Evolutionary conservation across 1,139 yeast species (phyloP).

Genomic region (Suhomyces panamericanus): DNA sequence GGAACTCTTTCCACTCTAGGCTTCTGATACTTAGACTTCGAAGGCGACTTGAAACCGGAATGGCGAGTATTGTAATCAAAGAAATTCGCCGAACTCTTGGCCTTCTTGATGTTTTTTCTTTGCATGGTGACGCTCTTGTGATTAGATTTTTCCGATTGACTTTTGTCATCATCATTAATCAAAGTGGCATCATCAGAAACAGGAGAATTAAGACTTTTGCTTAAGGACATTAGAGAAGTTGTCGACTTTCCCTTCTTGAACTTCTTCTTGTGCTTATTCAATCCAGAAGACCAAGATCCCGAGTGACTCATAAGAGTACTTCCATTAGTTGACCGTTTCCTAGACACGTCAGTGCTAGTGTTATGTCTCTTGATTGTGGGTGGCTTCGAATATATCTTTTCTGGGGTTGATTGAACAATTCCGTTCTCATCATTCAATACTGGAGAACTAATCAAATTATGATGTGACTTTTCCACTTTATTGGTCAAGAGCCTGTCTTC

Average conservation of each 20-base stretch:
- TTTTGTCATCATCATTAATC: conserved; percentile 16
- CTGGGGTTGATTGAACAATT: conserved; percentile 6
- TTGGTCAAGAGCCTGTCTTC: conserved; percentile 1
- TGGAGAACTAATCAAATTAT: conserved; percentile 30
- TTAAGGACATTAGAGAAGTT: conserved; percentile 28
- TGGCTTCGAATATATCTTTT: neutral
- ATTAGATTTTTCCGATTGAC: neutral
- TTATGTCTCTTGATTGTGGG: conserved; percentile 17
- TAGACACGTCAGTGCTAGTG: conserved; percentile 6
- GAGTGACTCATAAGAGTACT: conserved; percentile 6
- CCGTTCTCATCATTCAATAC: conserved; percentile 17
- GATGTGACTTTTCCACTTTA: conserved; percentile 5
- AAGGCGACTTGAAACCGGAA: conserved; percentile 6
- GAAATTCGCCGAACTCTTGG: conserved; percentile 40
- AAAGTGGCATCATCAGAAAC: conserved; percentile 14
- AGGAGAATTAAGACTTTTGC: neutral
- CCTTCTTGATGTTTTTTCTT: conserved; percentile 27
- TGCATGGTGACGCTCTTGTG: neutral
- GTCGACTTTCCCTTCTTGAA: conserved; percentile 30
- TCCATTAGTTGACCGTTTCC: conserved; percentile 6
- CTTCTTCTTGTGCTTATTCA: conserved; percentile 8
- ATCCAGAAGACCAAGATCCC: conserved; percentile 2
- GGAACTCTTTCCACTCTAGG: conserved; percentile 28
- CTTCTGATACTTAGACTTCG: conserved; percentile 17
- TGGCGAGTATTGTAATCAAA: conserved; percentile 8